A percentile compares a stretch with the other conserved stretches of the same genome.
phyloP scores from a whole-genome alignment of 208 protist species.

The Entamoeba dispar region DNA sequence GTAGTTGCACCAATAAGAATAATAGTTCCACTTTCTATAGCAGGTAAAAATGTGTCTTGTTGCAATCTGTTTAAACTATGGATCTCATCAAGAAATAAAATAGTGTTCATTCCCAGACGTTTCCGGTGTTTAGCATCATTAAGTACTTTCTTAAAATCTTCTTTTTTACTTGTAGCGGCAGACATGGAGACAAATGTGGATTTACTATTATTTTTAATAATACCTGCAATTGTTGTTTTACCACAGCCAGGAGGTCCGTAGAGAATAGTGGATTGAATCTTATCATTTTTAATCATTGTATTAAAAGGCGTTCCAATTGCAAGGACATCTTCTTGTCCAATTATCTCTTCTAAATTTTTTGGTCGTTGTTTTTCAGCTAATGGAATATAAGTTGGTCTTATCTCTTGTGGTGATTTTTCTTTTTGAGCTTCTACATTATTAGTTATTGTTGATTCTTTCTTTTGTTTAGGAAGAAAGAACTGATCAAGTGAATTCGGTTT shows the following conservation, averaged over 20 bases:
- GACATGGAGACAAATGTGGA: conserved; percentile 17
- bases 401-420: background rate
- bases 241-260: conserved; percentile 39
- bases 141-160: conserved; percentile 12
- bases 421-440: background rate
- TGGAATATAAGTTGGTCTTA: background rate
- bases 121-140: background rate
- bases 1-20: conserved; percentile 43
- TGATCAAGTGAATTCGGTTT: background rate
- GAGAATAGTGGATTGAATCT: conserved; percentile 24
- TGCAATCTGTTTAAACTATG: conserved; percentile 30
- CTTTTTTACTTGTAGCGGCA: conserved; percentile 10
- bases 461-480: background rate
- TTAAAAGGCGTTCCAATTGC: background rate
- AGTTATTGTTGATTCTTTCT: background rate
- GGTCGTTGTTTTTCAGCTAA: background rate
- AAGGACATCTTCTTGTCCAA: background rate
- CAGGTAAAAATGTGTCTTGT: conserved; percentile 36
- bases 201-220: conserved; percentile 9
- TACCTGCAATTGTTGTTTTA: conserved; percentile 35
- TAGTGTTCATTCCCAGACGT: background rate
- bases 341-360: background rate
- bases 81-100: conserved; percentile 46
- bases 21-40: conserved; percentile 34
- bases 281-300: background rate